Percentiles rank a stretch among this genome's conserved stretches.
Evolutionary conservation across 2,329 filamentous ascomycete species (phyloP).

Genomic region (Zasmidium citrigriseum): DNA sequence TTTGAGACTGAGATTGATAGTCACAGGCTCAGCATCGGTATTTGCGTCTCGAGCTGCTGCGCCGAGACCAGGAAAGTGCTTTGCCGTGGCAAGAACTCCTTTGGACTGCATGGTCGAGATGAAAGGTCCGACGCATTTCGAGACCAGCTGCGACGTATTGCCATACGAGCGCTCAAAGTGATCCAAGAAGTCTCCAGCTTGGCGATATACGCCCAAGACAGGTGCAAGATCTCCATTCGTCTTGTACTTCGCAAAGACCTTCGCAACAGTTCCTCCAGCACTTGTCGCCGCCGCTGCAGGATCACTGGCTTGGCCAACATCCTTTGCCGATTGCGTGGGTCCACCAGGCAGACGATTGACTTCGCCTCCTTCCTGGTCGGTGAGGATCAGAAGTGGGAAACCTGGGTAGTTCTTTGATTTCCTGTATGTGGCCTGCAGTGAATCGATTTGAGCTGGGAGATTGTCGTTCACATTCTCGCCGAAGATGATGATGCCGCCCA

Average conservation of each 20-base stretch:
- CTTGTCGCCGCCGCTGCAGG: constrained; percentile 5
- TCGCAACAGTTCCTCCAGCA: constrained; percentile 10
- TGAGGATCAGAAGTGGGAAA: constrained; percentile 18
- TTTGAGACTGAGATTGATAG: constrained; percentile 9
- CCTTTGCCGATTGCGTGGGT: constrained; percentile 14
- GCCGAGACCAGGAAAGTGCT: constrained; percentile 21
- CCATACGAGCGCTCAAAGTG: constrained; percentile 17
- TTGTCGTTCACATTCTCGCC: constrained; percentile 16
- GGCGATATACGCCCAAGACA: constrained; percentile 18
- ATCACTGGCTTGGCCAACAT: constrained; percentile 10
- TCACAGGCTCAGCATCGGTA: constrained; percentile 18
- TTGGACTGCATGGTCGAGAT: constrained; percentile 14
- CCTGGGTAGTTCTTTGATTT: constrained; percentile 12
- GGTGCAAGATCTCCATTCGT: constrained; percentile 22
- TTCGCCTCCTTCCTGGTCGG: constrained; percentile 20
- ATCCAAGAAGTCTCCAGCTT: constrained; percentile 18
- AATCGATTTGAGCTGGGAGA: constrained; percentile 12
- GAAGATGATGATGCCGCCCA: constrained; percentile 22
- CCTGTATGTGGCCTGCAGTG: constrained; percentile 13
- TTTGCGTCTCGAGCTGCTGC: constrained; percentile 12
- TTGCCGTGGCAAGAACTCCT: constrained; percentile 18
- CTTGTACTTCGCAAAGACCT: constrained; percentile 10
- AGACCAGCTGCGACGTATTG: constrained; percentile 8
- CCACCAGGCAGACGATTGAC: constrained; percentile 21
- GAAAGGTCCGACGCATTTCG: constrained; percentile 11